A percentile compares a stretch with the other conserved stretches of the same genome.
Conservation (phyloP, 2,329 filamentous ascomycete species). For the Daldinia eschscholtzii region DNA sequence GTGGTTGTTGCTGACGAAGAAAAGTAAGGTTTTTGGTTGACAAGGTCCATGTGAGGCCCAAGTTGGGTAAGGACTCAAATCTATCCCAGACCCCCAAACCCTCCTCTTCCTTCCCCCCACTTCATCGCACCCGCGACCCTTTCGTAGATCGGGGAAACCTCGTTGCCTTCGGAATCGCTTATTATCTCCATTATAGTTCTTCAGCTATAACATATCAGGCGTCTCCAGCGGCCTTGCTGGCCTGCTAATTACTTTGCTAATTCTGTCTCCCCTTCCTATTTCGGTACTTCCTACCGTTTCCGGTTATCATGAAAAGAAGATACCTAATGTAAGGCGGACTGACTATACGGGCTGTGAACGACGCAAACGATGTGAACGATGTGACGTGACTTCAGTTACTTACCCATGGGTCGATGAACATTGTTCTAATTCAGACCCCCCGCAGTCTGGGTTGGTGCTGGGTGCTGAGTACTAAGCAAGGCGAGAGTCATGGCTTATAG, state of each 20-base stretch:
- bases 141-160: neutral
- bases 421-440: slow-evolving; percentile 5
- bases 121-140: neutral
- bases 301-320: neutral
- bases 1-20: neutral
- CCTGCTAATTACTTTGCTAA: neutral
- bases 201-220: neutral
- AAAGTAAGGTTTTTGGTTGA: neutral
- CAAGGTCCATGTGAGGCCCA: neutral
- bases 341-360: slow-evolving; percentile 1
- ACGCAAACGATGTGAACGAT: neutral
- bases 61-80: slow-evolving; percentile 10
- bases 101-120: neutral
- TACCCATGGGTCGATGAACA: slow-evolving; percentile 1
- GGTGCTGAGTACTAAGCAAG: neutral
- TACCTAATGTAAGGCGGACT: neutral
- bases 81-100: slow-evolving; percentile 25
- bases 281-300: neutral
- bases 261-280: slow-evolving; percentile 4
- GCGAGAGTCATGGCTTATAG: slow-evolving; percentile 19
- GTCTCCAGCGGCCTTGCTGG: neutral
- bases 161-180: neutral
- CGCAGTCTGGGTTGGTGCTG: neutral
- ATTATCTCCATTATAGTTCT: neutral
- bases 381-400: slow-evolving; percentile 5